These are phyloP conservation scores for Starmerella roubikii DNA, from an alignment of 805 yeast genomes.

Conservation along the genomic window DNA sequence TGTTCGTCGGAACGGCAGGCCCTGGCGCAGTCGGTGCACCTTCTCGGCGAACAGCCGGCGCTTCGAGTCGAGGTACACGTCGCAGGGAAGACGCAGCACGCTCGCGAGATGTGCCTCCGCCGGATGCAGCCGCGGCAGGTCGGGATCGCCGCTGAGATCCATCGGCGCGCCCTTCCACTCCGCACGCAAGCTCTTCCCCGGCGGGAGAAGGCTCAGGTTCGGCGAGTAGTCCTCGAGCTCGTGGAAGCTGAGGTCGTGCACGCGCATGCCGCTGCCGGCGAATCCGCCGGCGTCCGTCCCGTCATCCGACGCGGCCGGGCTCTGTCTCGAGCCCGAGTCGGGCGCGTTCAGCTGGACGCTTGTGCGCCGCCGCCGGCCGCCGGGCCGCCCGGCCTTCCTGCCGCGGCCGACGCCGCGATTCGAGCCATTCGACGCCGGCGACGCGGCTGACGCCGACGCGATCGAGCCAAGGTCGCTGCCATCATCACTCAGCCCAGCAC, in stretches of 20 bases:
- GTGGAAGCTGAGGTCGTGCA: slow-evolving; percentile 28
- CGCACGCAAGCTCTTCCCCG: slow-evolving; percentile 59
- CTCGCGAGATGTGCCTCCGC: slow-evolving; percentile 82
- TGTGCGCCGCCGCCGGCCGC: neutral
- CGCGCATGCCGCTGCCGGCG: slow-evolving; percentile 20
- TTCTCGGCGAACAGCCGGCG: slow-evolving; percentile 81
- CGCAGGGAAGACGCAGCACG: slow-evolving; percentile 76
- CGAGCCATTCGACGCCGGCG: neutral
- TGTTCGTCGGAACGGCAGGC: slow-evolving; percentile 80
- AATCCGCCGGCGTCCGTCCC: neutral
- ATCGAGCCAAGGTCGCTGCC: neutral
- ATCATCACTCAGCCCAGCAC: neutral
- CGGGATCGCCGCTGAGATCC: slow-evolving; percentile 73
- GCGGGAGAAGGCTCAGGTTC: slow-evolving; percentile 46
- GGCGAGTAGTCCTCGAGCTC: slow-evolving; percentile 75
- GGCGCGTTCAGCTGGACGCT: neutral
- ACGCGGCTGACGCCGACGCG: neutral
- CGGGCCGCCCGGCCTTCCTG: neutral
- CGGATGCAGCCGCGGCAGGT: slow-evolving; percentile 63
- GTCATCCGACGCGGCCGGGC: neutral
- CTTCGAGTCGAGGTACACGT: slow-evolving; percentile 62
- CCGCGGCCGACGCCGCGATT: neutral
- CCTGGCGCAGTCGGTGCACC: slow-evolving; percentile 55
- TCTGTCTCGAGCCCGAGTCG: neutral
- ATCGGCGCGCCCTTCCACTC: slow-evolving; percentile 99